Percentiles rank a stretch among this genome's conserved stretches.
phyloP scores from a whole-genome alignment of 164 flowering plant species.

The Annona squamosa region DNA sequence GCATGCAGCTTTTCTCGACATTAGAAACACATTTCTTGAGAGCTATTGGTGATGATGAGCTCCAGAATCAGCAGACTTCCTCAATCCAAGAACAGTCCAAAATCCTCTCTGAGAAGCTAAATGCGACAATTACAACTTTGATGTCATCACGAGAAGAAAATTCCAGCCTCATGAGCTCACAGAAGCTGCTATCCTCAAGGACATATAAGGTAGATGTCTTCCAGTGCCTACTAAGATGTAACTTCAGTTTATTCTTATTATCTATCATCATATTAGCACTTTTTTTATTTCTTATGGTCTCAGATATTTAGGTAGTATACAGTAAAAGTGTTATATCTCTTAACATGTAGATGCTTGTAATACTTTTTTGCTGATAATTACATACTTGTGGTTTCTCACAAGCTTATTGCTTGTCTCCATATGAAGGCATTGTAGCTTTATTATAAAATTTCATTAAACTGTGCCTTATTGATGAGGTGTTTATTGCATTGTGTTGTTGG shows the following conservation, averaged over 20 bases:
- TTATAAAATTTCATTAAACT: no score
- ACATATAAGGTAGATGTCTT: constrained; percentile 59
- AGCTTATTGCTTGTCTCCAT: no score
- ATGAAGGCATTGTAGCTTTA: background rate
- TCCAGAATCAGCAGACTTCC: constrained; percentile 19
- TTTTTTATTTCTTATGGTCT: constrained; percentile 14
- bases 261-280: constrained; percentile 27
- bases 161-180: constrained; percentile 13
- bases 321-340: background rate
- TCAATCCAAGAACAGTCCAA: constrained; percentile 38
- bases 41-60: constrained; percentile 24
- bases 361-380: background rate
- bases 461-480: no score
- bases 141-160: constrained; percentile 29
- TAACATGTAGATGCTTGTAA: constrained; percentile 1
- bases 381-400: no score
- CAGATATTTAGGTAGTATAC: constrained; percentile 10
- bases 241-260: constrained; percentile 27
- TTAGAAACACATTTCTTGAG: constrained; percentile 48
- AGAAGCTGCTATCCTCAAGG: constrained; percentile 15
- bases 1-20: constrained; percentile 49
- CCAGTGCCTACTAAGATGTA: constrained; percentile 36
- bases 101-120: constrained; percentile 39
- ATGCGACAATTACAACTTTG: constrained; percentile 31
- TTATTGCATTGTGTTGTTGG: background rate